Evolutionary conservation across 2,329 filamentous ascomycete genomes (phyloP).

Genomic region (Amauroascus verrucosus): DNA sequence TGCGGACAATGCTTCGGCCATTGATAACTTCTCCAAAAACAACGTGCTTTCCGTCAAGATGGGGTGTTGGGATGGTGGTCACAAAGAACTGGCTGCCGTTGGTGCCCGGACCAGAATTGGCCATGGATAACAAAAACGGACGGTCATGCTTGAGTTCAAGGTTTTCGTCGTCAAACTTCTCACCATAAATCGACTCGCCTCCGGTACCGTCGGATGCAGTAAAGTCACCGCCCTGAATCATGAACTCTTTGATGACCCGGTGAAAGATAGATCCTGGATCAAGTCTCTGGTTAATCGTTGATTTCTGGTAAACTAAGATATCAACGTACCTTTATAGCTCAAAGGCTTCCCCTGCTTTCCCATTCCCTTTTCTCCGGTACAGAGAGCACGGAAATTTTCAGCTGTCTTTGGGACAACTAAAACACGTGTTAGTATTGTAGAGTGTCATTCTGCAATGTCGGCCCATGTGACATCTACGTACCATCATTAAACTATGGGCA

Average conservation of each 20-base stretch:
- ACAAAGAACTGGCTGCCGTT: constrained; percentile 99
- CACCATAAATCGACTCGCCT: constrained; percentile 93
- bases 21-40: constrained; percentile 91
- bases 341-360: constrained; percentile 75
- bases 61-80: constrained; percentile 87
- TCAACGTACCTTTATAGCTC: constrained; percentile 62
- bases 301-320: background rate
- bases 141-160: constrained; percentile 85
- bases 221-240: constrained; percentile 98
- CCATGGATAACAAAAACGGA: constrained; percentile 93
- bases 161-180: constrained; percentile 95
- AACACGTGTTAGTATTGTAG: background rate
- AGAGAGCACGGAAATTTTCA: constrained; percentile 75
- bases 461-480: constrained; percentile 18
- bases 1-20: constrained; percentile 81
- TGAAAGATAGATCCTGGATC: constrained; percentile 68
- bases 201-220: constrained; percentile 89
- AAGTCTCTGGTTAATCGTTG: background rate
- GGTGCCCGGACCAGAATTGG: constrained; percentile 88
- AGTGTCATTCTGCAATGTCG: background rate
- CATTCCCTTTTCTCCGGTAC: constrained; percentile 68
- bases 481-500: constrained; percentile 39
- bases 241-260: constrained; percentile 95
- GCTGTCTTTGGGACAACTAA: constrained; percentile 68
- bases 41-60: constrained; percentile 92